Evolutionary conservation across 768 basidiomycete genomes (phyloP).

Genomic region (Termitomyces sp.): DNA sequence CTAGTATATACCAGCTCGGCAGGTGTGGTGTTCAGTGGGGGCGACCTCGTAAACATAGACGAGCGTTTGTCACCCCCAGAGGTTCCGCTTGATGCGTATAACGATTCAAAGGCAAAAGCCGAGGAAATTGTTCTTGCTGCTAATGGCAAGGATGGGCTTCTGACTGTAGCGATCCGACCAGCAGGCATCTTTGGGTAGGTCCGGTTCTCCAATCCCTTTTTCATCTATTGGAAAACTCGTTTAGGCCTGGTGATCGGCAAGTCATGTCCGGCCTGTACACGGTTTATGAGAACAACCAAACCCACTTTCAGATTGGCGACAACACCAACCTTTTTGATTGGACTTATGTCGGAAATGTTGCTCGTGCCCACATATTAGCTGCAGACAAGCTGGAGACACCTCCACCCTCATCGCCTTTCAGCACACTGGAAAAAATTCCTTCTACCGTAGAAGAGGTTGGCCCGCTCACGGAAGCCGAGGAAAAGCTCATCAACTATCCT

Average conservation of each 20-base stretch:
- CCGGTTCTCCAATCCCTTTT: not conserved
- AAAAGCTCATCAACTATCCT: slow-evolving; percentile 42
- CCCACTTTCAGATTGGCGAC: slow-evolving; percentile 90
- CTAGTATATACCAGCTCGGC: slow-evolving; percentile 95
- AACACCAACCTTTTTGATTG: slow-evolving; percentile 94
- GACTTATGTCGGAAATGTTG: slow-evolving; percentile 96
- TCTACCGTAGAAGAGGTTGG: slow-evolving; percentile 34
- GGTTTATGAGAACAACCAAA: slow-evolving; percentile 78
- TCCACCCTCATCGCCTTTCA: slow-evolving; percentile 39
- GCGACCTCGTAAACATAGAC: slow-evolving; percentile 79
- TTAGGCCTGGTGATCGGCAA: slow-evolving; percentile 89
- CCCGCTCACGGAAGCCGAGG: slow-evolving; percentile 37
- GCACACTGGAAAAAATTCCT: slow-evolving; percentile 32
- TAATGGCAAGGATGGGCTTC: slow-evolving; percentile 78
- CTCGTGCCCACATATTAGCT: slow-evolving; percentile 90
- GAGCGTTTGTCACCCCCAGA: slow-evolving; percentile 78
- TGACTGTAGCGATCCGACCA: slow-evolving; percentile 88
- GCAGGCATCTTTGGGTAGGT: slow-evolving; percentile 94
- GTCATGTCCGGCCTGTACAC: slow-evolving; percentile 74
- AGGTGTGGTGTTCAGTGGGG: slow-evolving; percentile 85
- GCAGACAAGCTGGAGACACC: slow-evolving; percentile 76
- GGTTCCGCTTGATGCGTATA: slow-evolving; percentile 85
- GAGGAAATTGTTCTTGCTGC: slow-evolving; percentile 82
- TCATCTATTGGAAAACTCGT: slow-evolving; percentile 4
- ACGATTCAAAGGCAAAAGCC: slow-evolving; percentile 88